Percentiles rank a stretch among this genome's conserved stretches.
phyloP scores from a whole-genome alignment of 2,329 filamentous ascomycete genomes.

The Apiospora hydei region DNA sequence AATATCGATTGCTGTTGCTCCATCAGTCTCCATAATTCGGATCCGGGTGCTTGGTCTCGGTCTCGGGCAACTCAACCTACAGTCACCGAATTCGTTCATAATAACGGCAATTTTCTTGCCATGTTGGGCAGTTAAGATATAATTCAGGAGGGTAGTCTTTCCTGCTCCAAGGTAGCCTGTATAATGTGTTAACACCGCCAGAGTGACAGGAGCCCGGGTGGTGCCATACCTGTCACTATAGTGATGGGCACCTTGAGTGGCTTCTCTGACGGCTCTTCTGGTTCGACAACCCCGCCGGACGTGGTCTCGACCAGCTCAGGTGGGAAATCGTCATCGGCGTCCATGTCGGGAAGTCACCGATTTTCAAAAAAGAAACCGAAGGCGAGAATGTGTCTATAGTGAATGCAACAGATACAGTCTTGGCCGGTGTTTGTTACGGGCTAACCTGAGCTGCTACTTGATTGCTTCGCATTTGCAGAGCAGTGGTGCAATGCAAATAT shows the following conservation, averaged over 20 bases:
- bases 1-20: constrained; percentile 78
- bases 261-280: constrained; percentile 56
- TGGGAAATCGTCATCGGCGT: constrained; percentile 71
- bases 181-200: neutral
- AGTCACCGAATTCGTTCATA: constrained; percentile 90
- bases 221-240: constrained; percentile 73
- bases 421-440: neutral
- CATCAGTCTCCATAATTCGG: neutral
- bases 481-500: constrained; percentile 4
- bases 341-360: constrained; percentile 51
- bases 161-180: constrained; percentile 92
- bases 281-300: constrained; percentile 40
- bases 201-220: neutral
- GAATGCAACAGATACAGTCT: neutral
- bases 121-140: constrained; percentile 93
- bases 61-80: constrained; percentile 59
- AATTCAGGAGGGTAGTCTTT: constrained; percentile 94
- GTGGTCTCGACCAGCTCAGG: constrained; percentile 66
- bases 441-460: neutral
- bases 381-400: too few species aligned
- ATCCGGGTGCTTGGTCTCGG: neutral
- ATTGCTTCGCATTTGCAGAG: neutral
- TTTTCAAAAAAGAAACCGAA: neutral
- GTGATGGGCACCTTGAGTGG: constrained; percentile 79
- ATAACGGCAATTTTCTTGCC: constrained; percentile 99